Conservation (phyloP, 192 early-diverging fungal genomes). For the Mortierella alpina region DNA sequence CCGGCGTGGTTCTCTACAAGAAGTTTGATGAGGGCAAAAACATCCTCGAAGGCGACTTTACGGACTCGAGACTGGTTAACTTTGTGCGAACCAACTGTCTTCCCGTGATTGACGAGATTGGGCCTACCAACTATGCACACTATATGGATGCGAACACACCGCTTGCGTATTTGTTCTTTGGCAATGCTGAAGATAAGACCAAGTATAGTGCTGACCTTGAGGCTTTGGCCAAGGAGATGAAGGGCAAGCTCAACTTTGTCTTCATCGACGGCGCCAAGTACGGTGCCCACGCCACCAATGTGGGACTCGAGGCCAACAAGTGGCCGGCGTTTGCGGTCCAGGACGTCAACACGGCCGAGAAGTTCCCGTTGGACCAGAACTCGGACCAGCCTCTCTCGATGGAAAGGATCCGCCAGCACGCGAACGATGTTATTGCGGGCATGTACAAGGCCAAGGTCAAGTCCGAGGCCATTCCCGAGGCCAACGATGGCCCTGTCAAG, state of each 20-base stretch:
- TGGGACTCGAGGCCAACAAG: constrained; percentile 83
- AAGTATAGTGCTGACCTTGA: constrained; percentile 70
- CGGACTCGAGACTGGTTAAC: constrained; percentile 62
- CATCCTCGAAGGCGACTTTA: constrained; percentile 70
- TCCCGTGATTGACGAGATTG: constrained; percentile 91
- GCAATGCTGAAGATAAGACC: constrained; percentile 68
- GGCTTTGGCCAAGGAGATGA: constrained; percentile 82
- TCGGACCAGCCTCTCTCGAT: constrained; percentile 64
- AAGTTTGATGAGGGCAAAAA: constrained; percentile 90
- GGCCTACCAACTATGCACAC: constrained; percentile 85
- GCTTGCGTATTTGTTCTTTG: constrained; percentile 89
- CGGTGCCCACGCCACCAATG: constrained; percentile 86
- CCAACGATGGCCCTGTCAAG: constrained; percentile 90
- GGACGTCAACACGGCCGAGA: constrained; percentile 74
- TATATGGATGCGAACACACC: constrained; percentile 92
- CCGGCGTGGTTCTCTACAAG: constrained; percentile 85
- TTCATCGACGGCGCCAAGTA: constrained; percentile 90
- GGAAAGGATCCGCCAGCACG: constrained; percentile 69
- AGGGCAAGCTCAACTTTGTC: constrained; percentile 93
- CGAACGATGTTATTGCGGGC: constrained; percentile 73
- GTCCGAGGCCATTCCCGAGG: constrained; percentile 81
- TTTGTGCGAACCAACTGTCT: constrained; percentile 87
- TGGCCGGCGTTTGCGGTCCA: constrained; percentile 98
- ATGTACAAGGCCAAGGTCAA: constrained; percentile 82
- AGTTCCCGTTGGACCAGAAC: constrained; percentile 88